Evolutionary conservation across 306 rosid species (phyloP), one percentile per base, ranked within the genome.

Genomic region (Quercus berberidifolia): DNA sequence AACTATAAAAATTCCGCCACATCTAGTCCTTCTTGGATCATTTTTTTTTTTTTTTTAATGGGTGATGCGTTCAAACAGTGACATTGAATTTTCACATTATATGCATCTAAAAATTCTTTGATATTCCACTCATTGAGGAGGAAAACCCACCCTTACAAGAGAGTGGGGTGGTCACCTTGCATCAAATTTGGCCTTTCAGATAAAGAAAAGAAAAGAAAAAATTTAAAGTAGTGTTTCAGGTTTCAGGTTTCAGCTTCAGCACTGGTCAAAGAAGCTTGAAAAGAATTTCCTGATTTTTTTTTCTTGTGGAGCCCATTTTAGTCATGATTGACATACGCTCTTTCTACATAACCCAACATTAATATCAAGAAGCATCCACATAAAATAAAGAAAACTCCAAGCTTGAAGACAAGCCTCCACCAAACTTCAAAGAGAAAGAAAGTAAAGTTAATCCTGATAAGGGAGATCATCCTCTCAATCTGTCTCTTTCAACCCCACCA

Each of bases 241-340:
- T 85, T 78, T 85, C 80, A 82, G 77, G 62, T 85, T 78, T 85
- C 80, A 82, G 87, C 80, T 76, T 84, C 86, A 81, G 54, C 54
- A 58, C 81, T 83, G 86, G 92, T 91, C 92, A 89, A 91, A 82
- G 89, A 79, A 52, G 59, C 80, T 62, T 85, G 67, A 80, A 85
- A 84, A 73, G 81, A 83, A 74, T 71, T 77, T 79, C 60, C 64
- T 76, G 76, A 55, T 69, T 60, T 75, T 60, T 75, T 49, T 54
- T 69, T 46, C 79, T 55, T 84, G 87, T 85, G 90, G 91, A 76
- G 80, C 88, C 90, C 69, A 31, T 57, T 81, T 85, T 71, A 82
- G 88, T 79, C 79, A 81, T 52, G 78, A 85, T 78, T 80, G 73
- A 78, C 74, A 49, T 49, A 70, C 67, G 55, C 73, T 46, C 64